Evolutionary conservation across 2,329 filamentous ascomycete genomes (phyloP), one percentile per base, ranked within the genome.

Genomic region (Fusarium gaditjirri): DNA sequence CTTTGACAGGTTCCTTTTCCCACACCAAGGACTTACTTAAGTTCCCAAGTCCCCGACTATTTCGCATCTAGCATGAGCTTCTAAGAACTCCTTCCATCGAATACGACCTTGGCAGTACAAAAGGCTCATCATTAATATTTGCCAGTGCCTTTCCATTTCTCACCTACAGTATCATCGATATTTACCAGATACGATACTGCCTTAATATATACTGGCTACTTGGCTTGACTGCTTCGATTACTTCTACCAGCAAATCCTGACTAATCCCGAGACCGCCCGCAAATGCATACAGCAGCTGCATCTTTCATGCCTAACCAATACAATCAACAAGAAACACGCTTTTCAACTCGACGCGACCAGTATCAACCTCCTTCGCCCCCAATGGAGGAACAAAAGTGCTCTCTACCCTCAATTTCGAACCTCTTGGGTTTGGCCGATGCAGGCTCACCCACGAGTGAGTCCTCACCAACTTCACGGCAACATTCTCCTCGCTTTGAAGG

Each of bases 371-470:
- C 92, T 36, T 94, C 92, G 74, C 92, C 92, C 68, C 92, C 92
- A 46, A 90, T 93, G 80, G 92, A 94, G 77, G 92, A 94, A 78
- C 85, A 90, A 74, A 95, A 92, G 83, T 96, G 93, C 78, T 97
- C 94, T 55, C 86, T 98, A 64, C 95, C 95, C 25, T 97, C 95
- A 42, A 98, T 98, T 81, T 97, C 94, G 41, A 95, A 94, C 81
- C 88, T 98, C 63, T 87, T 98, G 56, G 92, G 93, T 70, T 89
- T 95, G 77, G 93, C 94, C 58, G 93, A 96, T 82, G 90, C 90
- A 76, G 91, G 87, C 76, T 89, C 87, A 41, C 85, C 86, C 56
- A 86, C 87, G 23, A 85, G 85, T 81, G 85, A 91, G 83, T 83
- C 86, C n/a, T 85, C 85, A 36, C 83, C 86, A 78, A 82, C 86